phyloP scores from a whole-genome alignment of 176 grass and related monocot species.

The Coix lacrymajobi region DNA sequence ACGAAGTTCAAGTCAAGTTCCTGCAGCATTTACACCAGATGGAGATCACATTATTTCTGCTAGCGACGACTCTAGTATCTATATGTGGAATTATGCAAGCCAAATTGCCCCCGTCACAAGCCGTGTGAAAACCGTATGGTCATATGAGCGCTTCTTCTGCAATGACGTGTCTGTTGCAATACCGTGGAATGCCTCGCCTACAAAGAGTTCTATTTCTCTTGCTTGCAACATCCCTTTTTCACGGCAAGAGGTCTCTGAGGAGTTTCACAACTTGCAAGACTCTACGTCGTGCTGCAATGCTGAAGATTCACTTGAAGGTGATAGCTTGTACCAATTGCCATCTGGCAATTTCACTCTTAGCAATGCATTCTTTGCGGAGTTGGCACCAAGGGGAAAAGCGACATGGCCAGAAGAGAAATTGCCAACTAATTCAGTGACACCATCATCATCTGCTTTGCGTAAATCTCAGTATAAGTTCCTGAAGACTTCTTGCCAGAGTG shows the following conservation, averaged over 20 bases:
- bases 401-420: constrained; percentile 97
- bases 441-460: constrained; percentile 50
- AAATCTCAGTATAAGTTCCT: constrained; percentile 82
- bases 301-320: constrained; percentile 28
- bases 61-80: constrained; percentile 64
- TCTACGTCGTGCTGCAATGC: background rate
- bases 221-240: constrained; percentile 46
- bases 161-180: constrained; percentile 55
- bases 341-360: constrained; percentile 58
- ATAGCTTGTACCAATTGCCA: constrained; percentile 29
- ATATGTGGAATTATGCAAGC: constrained; percentile 65
- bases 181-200: constrained; percentile 63
- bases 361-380: constrained; percentile 50
- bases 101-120: constrained; percentile 41
- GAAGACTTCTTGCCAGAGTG: constrained; percentile 81
- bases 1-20: constrained; percentile 55
- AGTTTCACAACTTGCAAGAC: constrained; percentile 8
- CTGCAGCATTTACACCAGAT: constrained; percentile 77
- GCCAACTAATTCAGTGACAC: constrained; percentile 27
- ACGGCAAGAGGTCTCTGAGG: constrained; percentile 31
- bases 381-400: constrained; percentile 46
- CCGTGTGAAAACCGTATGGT: constrained; percentile 41
- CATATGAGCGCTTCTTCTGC: constrained; percentile 66
- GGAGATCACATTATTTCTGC: constrained; percentile 83
- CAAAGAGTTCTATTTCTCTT: constrained; percentile 31